Evolutionary conservation across 108 stramenopile species (phyloP).

Genomic region (Discostella stelligeroides): DNA sequence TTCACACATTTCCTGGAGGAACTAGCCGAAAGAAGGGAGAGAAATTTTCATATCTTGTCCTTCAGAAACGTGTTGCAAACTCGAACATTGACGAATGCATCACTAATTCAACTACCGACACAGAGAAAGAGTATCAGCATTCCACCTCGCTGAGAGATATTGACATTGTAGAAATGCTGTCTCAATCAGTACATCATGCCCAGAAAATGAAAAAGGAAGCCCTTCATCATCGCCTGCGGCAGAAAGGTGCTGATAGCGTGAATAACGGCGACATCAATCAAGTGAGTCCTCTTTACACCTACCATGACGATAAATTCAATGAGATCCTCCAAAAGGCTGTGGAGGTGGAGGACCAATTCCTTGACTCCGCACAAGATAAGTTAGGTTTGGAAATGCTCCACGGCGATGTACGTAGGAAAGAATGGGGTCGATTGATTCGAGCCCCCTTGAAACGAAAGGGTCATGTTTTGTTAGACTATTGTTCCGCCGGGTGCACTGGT

Average conservation of each 20-base stretch:
- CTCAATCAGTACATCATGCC: constrained; percentile 49
- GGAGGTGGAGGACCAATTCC: constrained; percentile 50
- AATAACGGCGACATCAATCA: constrained; percentile 8
- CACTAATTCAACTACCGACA: constrained; percentile 4
- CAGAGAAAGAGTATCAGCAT: background rate
- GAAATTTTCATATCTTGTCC: constrained; percentile 85
- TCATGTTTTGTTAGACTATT: constrained; percentile 79
- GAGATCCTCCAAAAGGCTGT: constrained; percentile 46
- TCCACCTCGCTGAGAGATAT: background rate
- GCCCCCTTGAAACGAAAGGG: constrained; percentile 81
- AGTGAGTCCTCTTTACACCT: background rate
- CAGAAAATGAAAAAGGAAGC: constrained; percentile 33
- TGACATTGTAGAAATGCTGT: constrained; percentile 58
- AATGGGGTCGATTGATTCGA: constrained; percentile 74
- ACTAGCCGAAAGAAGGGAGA: constrained; percentile 60
- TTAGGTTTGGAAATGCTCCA: constrained; percentile 74
- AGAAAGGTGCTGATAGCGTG: background rate
- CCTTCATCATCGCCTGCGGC: constrained; percentile 13
- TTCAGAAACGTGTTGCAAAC: constrained; percentile 61
- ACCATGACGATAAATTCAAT: constrained; percentile 10
- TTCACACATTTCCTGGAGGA: constrained; percentile 76
- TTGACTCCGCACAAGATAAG: constrained; percentile 60
- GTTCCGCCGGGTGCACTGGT: constrained; percentile 47
- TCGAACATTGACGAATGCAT: constrained; percentile 5
- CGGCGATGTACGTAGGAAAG: constrained; percentile 57